A percentile compares a stretch with the other conserved stretches of the same genome.
Evolutionary conservation across 2,329 filamentous ascomycete genomes (phyloP).

Genomic region (Fusarium sp.): DNA sequence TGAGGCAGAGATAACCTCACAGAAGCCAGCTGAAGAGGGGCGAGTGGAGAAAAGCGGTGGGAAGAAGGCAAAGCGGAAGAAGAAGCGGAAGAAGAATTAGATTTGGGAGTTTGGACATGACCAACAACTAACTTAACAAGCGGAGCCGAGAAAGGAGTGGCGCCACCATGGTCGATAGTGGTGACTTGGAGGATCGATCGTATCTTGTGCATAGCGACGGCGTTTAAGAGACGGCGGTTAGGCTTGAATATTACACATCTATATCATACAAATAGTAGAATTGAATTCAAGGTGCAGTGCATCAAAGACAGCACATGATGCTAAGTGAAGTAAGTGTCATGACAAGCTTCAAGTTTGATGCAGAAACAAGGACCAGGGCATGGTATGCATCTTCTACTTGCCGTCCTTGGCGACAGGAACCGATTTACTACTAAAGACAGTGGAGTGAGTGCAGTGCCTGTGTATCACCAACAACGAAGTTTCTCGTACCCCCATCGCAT

Average conservation of each 20-base stretch:
- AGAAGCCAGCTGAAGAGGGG: background rate
- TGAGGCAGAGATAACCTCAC: background rate
- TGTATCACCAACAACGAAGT: background rate
- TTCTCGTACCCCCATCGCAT: background rate
- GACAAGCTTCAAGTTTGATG: constrained; percentile 4
- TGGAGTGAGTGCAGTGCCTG: background rate
- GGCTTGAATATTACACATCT: constrained; percentile 10
- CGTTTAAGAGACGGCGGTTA: constrained; percentile 24
- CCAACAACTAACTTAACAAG: background rate
- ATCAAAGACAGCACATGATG: background rate
- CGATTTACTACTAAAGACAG: background rate
- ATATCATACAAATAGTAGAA: background rate
- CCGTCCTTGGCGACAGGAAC: constrained; percentile 3
- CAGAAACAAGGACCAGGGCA: background rate
- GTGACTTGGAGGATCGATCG: background rate
- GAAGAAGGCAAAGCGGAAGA: background rate
- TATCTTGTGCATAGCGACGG: constrained; percentile 38
- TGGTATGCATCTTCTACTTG: background rate
- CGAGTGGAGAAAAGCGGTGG: background rate
- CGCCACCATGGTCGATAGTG: background rate
- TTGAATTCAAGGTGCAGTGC: background rate
- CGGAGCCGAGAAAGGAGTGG: background rate
- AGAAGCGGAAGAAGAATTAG: background rate
- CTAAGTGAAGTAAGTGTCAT: background rate
- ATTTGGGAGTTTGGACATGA: background rate